These are phyloP conservation scores for Phylloporus arenicola DNA, from an alignment of 768 basidiomycete species.

Conservation along the genomic window DNA sequence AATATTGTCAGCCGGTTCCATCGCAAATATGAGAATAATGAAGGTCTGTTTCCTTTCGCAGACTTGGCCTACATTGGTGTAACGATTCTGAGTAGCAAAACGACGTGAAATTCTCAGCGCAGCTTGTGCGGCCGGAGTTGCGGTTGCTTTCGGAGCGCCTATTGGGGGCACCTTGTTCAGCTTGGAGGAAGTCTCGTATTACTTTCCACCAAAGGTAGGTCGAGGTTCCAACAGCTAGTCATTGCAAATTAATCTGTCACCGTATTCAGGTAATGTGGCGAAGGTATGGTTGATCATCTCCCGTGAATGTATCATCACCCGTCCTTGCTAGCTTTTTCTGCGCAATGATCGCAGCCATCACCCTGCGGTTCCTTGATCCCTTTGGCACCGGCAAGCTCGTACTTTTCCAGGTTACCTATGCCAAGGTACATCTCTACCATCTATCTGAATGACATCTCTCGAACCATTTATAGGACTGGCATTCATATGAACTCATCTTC, in stretches of 20 bases:
- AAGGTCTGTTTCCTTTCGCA: conserved; percentile 48
- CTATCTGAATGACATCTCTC: background rate
- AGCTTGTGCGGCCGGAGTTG: conserved; percentile 94
- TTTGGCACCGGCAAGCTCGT: conserved; percentile 95
- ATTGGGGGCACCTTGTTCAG: conserved; percentile 92
- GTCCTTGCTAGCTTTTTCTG: conserved; percentile 81
- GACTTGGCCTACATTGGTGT: background rate
- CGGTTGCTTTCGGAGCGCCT: conserved; percentile 95
- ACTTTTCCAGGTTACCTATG: conserved; percentile 86
- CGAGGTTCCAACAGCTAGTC: background rate
- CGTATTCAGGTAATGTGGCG: conserved; percentile 80
- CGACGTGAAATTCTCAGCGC: conserved; percentile 93
- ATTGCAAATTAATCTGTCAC: conserved; percentile 1
- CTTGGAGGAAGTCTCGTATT: conserved; percentile 93
- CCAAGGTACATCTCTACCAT: conserved; percentile 45
- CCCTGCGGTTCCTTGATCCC: conserved; percentile 87
- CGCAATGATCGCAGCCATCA: conserved; percentile 95
- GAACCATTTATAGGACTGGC: conserved; percentile 71
- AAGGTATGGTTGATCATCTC: conserved; percentile 47
- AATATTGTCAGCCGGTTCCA: conserved; percentile 88
- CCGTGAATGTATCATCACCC: background rate
- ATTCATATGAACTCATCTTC: conserved; percentile 79
- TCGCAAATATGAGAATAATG: conserved; percentile 90
- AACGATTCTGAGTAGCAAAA: conserved; percentile 53
- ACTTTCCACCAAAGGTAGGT: conserved; percentile 86